Evolutionary conservation across 2,329 filamentous ascomycete genomes (phyloP), one percentile per base, ranked within the genome.

Genomic region (Fusarium sp.): DNA sequence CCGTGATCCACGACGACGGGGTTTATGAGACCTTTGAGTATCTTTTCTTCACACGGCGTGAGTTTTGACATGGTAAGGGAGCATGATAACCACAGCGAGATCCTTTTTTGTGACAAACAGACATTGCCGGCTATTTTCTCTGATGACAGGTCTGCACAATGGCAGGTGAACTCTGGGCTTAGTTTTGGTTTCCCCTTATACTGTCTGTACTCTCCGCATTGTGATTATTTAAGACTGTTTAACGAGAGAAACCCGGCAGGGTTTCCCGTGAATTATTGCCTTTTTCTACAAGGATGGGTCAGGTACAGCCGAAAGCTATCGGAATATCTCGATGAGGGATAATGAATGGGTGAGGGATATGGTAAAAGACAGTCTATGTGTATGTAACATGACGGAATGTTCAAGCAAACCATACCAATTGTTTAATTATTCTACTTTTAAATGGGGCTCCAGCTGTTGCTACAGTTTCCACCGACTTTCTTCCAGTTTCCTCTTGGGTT

Each of bases 381-480:
- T 70, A 71, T 59, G 69, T 50, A 62, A 53, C 57, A 72, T 70
- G 67, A 71, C 62, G 65, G 60, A 61, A 69, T 67, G 59, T 55
- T 22, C 20, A 25, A 62, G 37, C 51, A 19, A 32, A 33, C 30
- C 41, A 51, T 56, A 62, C 59, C 61, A 62, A 62, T 37, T 57
- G 52, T 63, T 61, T 73, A 71, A 72, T 72, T 35, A 61, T 55
- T 32, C 35, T 33, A 39, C 27, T 48, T 25, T 48, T 17, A 35
- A 44, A 35, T 43, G 52, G 37, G 33, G n/a, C 25, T 60, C 48
- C 45, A 20, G 33, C 20, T 30, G 30, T 49, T 27, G 46, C 47
- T 46, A 46, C 19, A 40, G 33, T 44, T 40, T 39, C n/a, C 20
- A 17, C 3, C 20, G 19, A 7, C 6, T 7, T 37, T 48, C 27